Conservation (phyloP, 352 stramenopile genomes). For the Phytophthora lateralis region DNA sequence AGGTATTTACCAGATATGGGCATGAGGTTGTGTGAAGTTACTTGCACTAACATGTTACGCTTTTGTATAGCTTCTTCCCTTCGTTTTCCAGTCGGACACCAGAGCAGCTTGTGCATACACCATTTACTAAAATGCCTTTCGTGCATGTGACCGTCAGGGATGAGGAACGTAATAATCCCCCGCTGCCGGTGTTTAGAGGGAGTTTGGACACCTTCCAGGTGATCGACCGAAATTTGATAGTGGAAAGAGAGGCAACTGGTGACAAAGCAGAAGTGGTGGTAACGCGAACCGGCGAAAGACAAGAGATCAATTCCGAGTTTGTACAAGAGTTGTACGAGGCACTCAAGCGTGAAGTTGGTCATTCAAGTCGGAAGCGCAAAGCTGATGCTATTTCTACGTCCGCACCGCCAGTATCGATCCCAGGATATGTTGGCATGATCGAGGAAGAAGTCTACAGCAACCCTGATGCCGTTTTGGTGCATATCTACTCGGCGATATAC, state of each 20-base stretch:
- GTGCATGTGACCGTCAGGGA: slow-evolving; percentile 21
- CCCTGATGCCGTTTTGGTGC: slow-evolving; percentile 29
- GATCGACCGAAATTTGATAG: slow-evolving; percentile 46
- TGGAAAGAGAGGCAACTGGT: slow-evolving; percentile 36
- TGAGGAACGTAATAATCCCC: slow-evolving; percentile 1
- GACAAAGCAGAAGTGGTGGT: slow-evolving; percentile 31
- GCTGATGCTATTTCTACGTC: slow-evolving; percentile 21
- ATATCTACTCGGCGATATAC: slow-evolving; percentile 52
- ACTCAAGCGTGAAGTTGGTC: slow-evolving; percentile 31
- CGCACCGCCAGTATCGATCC: slow-evolving; percentile 29
- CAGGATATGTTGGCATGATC: slow-evolving; percentile 57
- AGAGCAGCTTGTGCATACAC: not conserved
- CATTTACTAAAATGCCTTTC: slow-evolving; percentile 35
- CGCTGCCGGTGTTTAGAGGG: slow-evolving; percentile 32
- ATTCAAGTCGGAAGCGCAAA: slow-evolving; percentile 27
- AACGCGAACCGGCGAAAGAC: slow-evolving; percentile 13
- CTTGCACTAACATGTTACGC: slow-evolving; percentile 12
- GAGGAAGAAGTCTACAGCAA: slow-evolving; percentile 66
- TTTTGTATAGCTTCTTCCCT: slow-evolving; percentile 38
- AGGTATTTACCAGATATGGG: slow-evolving; percentile 30
- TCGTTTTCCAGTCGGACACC: not conserved
- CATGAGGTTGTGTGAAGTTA: not conserved
- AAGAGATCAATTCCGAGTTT: slow-evolving; percentile 28
- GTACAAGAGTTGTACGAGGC: slow-evolving; percentile 38
- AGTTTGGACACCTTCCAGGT: slow-evolving; percentile 32